Evolutionary conservation across 2,329 filamentous ascomycete species (phyloP), one percentile per base, ranked within the genome.

Genomic region (Arthrobotrys megalospora): DNA sequence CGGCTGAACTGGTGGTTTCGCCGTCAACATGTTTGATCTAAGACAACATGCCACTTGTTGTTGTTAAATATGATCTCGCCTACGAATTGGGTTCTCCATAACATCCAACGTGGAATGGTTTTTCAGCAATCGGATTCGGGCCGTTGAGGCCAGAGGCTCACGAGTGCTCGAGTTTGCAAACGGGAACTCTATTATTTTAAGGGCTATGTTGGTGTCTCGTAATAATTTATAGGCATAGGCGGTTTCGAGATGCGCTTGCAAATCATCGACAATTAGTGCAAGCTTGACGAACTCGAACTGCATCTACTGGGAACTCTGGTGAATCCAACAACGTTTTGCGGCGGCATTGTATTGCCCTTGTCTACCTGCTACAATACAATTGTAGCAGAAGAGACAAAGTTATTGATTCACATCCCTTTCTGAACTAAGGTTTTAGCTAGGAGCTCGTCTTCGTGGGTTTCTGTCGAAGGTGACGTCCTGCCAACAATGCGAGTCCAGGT

Each of bases 81-180:
- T 43, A 41, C 21, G 36, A 16, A 43, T 43, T n/a, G 38, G 28
- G 19, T 5, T 43, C 43, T 43, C 34, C 1, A 28, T 41, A 60
- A 60, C 55, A 58, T 69, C 64, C 72, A 76, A 76, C 64, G 55
- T 65, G 41, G 24, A 50, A 66, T 65, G 14, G n/a, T n/a, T 60
- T 58, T 32, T 52, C 24, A 52, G 48, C 72, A 60, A 71, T 70
- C 50, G 36, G 72, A 77, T 60, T 32, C 72, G 72, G 66, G 48
- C 50, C 66, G 72, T 43, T 34, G 50, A 38, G 6, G 32, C 14
- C n/a, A 38, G 32, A 36, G 16, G 14, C 28, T 60, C 43, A 32
- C 63, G 52, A 60, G 63, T 67, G 11, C 34, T 62, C 50, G 16
- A 28, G 63, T 68, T 75, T 62, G 53, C 21, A 47, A 53, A 45